phyloP scores from a whole-genome alignment of 1,139 yeast species.

The Blastobotrys proliferans region DNA sequence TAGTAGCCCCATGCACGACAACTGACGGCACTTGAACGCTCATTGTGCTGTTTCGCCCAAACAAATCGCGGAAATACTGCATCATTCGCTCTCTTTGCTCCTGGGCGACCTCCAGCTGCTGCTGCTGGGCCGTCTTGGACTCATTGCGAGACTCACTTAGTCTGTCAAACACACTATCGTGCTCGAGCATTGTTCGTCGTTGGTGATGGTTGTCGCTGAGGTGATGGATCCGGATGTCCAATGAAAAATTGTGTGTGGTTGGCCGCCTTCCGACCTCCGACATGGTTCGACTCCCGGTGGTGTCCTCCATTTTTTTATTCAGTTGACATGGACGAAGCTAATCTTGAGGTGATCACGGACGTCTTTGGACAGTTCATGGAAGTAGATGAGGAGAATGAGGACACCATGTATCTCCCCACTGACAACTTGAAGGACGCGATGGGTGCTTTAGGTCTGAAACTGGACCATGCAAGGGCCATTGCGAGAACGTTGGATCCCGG shows the following conservation, averaged over 20 bases:
- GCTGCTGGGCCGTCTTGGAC: neutral
- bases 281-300: too few relatives aligned
- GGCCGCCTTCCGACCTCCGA: too few relatives aligned
- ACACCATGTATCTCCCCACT: conserved; percentile 24
- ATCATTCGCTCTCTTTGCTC: conserved; percentile 10
- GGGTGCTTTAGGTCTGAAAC: conserved; percentile 24
- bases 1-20: conserved; percentile 50
- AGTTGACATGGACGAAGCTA: conserved; percentile 7
- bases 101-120: neutral
- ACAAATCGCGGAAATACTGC: conserved; percentile 11
- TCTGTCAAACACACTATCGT: conserved; percentile 13
- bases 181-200: too few relatives aligned
- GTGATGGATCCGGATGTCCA: too few relatives aligned
- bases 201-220: too few relatives aligned
- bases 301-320: too few relatives aligned
- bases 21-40: conserved; percentile 40
- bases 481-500: conserved; percentile 25
- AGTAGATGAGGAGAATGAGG: conserved; percentile 22
- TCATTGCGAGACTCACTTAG: neutral
- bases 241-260: too few relatives aligned
- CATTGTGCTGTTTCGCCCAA: conserved; percentile 20
- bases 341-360: conserved; percentile 23
- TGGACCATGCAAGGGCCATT: conserved; percentile 10
- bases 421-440: conserved; percentile 24
- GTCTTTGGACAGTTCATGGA: conserved; percentile 31